phyloP scores from a whole-genome alignment of 2,329 filamentous ascomycete genomes.

The Penicillium thymicola region DNA sequence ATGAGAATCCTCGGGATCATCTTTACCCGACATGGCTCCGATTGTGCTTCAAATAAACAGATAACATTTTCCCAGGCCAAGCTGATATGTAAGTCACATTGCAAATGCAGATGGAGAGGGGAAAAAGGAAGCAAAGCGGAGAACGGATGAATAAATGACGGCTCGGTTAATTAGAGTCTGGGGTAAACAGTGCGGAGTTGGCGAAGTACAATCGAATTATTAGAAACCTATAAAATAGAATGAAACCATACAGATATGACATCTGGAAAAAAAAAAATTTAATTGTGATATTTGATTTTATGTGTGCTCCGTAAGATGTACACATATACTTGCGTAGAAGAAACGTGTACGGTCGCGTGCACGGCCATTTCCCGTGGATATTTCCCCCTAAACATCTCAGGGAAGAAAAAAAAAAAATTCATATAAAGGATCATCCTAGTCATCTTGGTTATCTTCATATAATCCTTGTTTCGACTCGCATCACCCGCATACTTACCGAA shows the following conservation, averaged over 20 bases:
- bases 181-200: not conserved
- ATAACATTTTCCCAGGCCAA: not conserved
- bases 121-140: slow-evolving; percentile 6
- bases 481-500: not conserved
- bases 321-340: not conserved
- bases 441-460: not conserved
- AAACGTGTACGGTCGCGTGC: slow-evolving; percentile 1
- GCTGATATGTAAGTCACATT: not conserved
- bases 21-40: slow-evolving; percentile 31
- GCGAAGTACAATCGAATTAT: not conserved
- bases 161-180: slow-evolving; percentile 14
- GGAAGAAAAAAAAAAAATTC: not conserved
- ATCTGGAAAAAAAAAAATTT: not conserved
- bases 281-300: not conserved
- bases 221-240: not conserved
- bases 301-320: not conserved
- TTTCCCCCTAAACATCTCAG: not conserved
- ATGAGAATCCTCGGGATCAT: slow-evolving; percentile 17
- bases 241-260: not conserved
- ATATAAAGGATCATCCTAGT: not conserved
- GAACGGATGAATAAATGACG: slow-evolving; percentile 6
- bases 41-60: slow-evolving; percentile 59
- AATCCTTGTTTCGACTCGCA: not conserved
- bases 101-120: slow-evolving; percentile 8
- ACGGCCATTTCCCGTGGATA: not conserved